A percentile compares a stretch with the other conserved stretches of the same genome.
These are phyloP conservation scores for Leccinum variicolor DNA, from an alignment of 768 basidiomycete genomes.

Conservation along the genomic window DNA sequence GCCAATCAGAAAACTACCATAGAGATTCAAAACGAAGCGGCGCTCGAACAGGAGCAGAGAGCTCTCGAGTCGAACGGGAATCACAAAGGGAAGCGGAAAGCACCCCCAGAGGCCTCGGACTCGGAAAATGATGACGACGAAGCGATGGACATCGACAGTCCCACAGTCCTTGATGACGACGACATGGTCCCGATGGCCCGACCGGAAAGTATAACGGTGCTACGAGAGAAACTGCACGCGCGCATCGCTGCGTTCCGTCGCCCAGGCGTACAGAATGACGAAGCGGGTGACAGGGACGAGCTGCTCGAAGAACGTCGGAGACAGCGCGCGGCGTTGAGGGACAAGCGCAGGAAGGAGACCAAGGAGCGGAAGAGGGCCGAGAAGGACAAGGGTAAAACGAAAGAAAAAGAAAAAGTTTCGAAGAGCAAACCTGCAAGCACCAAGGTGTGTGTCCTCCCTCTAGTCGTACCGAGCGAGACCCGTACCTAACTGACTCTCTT, in stretches of 20 bases:
- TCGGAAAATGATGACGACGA: slow-evolving; percentile 21
- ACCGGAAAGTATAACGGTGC: slow-evolving; percentile 54
- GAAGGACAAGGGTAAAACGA: slow-evolving; percentile 47
- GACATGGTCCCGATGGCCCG: slow-evolving; percentile 61
- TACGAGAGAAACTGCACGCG: slow-evolving; percentile 73
- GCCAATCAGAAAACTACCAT: slow-evolving; percentile 77
- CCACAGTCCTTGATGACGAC: slow-evolving; percentile 26
- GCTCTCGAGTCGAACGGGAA: slow-evolving; percentile 9
- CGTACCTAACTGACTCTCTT: background rate
- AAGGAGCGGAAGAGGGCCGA: slow-evolving; percentile 72
- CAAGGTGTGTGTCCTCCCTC: slow-evolving; percentile 43
- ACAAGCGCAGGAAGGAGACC: slow-evolving; percentile 75
- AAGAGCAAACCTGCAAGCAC: slow-evolving; percentile 42
- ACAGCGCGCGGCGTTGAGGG: slow-evolving; percentile 81
- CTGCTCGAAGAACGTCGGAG: slow-evolving; percentile 73
- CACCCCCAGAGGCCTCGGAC: slow-evolving; percentile 14
- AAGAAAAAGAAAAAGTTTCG: slow-evolving; percentile 38
- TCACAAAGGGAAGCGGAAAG: slow-evolving; percentile 50
- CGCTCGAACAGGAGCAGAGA: slow-evolving; percentile 14
- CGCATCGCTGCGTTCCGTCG: slow-evolving; percentile 65
- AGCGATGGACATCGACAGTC: slow-evolving; percentile 29
- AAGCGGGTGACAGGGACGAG: slow-evolving; percentile 71
- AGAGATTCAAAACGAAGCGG: slow-evolving; percentile 62
- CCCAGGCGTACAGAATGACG: slow-evolving; percentile 33
- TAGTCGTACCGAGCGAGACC: background rate